Evolutionary conservation across 305 asterid species (phyloP).

Genomic region (Solanum aculeatissimum): DNA sequence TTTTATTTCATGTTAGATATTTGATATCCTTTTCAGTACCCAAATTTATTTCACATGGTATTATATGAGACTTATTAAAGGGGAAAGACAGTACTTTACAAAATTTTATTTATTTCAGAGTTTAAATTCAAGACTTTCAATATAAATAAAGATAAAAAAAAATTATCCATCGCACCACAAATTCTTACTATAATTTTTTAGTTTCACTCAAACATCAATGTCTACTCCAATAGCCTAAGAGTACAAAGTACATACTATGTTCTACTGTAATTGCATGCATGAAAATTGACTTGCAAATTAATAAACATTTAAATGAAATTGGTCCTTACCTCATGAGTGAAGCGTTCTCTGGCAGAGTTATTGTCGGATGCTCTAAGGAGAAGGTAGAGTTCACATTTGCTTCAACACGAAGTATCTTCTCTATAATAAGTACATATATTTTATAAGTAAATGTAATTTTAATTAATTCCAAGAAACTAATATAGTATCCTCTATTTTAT

Average conservation of each 20-base stretch:
- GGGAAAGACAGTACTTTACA: neutral
- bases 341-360: neutral
- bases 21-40: neutral
- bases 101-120: neutral
- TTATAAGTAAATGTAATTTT: neutral
- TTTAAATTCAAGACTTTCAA: neutral
- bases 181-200: neutral
- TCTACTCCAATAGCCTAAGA: neutral
- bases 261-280: neutral
- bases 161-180: neutral
- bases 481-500: too few species aligned
- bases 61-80: neutral
- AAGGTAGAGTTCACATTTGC: constrained; percentile 40
- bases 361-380: constrained; percentile 28
- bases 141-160: too few species aligned
- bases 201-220: neutral
- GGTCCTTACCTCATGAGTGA: neutral
- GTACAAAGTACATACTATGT: neutral
- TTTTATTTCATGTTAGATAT: too few species aligned
- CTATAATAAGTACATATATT: constrained; percentile 18
- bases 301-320: neutral
- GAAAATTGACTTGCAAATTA: neutral
- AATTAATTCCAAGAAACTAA: neutral
- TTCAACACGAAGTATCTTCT: constrained; percentile 40
- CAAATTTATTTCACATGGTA: neutral